Evolutionary conservation across 2,329 filamentous ascomycete genomes (phyloP).

Genomic region (Penicillium sclerotigenum): DNA sequence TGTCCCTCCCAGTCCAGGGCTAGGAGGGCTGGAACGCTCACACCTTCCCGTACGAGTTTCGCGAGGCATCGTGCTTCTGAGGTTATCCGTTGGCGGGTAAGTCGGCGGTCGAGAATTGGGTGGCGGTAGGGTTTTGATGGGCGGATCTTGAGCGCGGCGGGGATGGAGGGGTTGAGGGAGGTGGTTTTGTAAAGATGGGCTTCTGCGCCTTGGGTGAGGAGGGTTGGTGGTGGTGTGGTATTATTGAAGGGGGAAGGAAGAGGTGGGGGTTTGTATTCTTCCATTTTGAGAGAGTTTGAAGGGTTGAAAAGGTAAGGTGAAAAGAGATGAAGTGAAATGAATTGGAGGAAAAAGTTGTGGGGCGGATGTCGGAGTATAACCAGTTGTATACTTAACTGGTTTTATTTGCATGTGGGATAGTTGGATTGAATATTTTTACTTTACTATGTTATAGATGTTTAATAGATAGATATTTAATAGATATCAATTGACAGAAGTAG

Average conservation of each 20-base stretch:
- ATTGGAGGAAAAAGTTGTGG: conserved; percentile 7
- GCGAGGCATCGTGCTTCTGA: conserved; percentile 84
- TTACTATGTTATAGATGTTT: background rate
- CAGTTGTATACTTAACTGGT: background rate
- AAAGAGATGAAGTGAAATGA: background rate
- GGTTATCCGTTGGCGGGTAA: conserved; percentile 82
- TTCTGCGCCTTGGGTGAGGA: conserved; percentile 93
- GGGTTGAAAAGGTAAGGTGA: background rate
- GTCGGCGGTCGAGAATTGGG: conserved; percentile 77
- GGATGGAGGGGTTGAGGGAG: conserved; percentile 65
- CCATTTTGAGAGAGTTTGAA: conserved; percentile 10
- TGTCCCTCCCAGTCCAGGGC: conserved; percentile 61
- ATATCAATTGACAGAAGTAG: background rate
- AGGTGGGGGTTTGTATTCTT: conserved; percentile 32
- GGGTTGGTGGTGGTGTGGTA: conserved; percentile 59
- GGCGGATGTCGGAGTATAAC: conserved; percentile 7
- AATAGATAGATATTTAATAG: background rate
- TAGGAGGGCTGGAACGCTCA: conserved; percentile 78
- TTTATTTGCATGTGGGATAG: background rate
- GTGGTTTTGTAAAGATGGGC: conserved; percentile 86
- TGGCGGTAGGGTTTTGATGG: conserved; percentile 90
- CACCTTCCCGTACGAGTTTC: conserved; percentile 72
- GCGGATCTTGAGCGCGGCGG: conserved; percentile 85
- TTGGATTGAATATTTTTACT: background rate
- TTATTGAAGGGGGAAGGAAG: conserved; percentile 65